Evolutionary conservation across 2,329 filamentous ascomycete species (phyloP), one percentile per base, ranked within the genome.

Genomic region (Diaporthe sp.): DNA sequence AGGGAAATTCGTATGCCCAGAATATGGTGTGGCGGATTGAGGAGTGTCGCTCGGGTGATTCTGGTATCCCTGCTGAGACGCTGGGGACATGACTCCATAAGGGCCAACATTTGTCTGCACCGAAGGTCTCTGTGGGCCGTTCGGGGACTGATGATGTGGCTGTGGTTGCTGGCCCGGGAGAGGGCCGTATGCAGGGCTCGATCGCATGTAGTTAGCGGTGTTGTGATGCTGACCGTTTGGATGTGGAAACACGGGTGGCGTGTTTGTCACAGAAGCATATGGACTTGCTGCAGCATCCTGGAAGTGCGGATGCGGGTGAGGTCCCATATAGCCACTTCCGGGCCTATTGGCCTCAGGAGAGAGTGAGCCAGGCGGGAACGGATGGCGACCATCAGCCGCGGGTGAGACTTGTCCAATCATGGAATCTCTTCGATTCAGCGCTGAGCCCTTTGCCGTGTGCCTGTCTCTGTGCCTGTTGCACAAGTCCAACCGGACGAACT

Each of bases 401-500:
- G 86, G 85, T 62, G 88, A 89, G 44, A 81, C 80, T 78, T 91
- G 89, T 77, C 83, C 85, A 82, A 92, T 86, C 81, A 92, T 88
- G 19, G 90, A 91, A 81, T 95, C 94, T 84, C 94, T 94, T 75
- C 93, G 92, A 82, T 93, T 93, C 73, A 95, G 85, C 77, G 94
- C 92, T 25, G 94, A 95, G 68, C 94, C 94, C 81, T 94, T 94
- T 71, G 93, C 94, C 17, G 92, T 94, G 84, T 96, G 94, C 58
- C 94, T 91, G 82, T 96, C 94, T 82, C 92, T 91, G 84, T 97
- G 94, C 57, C 94, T 92, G 81, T 97, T 94, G 82, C 97, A 95
- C 75, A 99, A 88, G 84, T 99, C 97, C 79, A 97, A 95, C 78
- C 97, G 92, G 75, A 98, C 96, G 85, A 98, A 99, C 44, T 94